Conservation (phyloP, 805 yeast species). For the Kuraishia floccosa region DNA sequence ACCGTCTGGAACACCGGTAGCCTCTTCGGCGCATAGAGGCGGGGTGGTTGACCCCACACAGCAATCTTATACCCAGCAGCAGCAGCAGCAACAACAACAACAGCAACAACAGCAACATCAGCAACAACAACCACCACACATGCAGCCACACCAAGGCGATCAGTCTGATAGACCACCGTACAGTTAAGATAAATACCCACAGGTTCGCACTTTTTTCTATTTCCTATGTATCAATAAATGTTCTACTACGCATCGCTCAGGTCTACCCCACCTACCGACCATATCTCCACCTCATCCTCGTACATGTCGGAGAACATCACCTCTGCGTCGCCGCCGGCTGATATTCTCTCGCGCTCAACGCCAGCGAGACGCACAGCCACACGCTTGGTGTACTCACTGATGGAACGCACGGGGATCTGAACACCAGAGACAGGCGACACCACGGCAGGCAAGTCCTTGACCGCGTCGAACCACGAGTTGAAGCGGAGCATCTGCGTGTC, state of each 20-base stretch:
- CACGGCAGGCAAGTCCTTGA: constrained; percentile 20
- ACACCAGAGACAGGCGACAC: constrained; percentile 33
- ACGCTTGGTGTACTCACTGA: constrained; percentile 82
- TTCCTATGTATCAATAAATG: too few relatives aligned
- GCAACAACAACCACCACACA: constrained; percentile 3
- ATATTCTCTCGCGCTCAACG: constrained; percentile 80
- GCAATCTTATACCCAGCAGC: not conserved
- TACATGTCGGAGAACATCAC: constrained; percentile 73
- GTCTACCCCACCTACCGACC: constrained; percentile 77
- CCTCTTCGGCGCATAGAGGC: too few relatives aligned
- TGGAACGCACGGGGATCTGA: constrained; percentile 51
- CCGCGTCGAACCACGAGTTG: constrained; percentile 47
- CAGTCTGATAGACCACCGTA: too few relatives aligned
- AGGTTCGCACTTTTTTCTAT: too few relatives aligned
- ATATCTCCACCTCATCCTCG: constrained; percentile 80
- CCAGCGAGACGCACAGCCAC: constrained; percentile 80
- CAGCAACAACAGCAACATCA: constrained; percentile 3
- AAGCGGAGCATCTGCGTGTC: constrained; percentile 45
- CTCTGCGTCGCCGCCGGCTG: constrained; percentile 85
- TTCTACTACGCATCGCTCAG: too few relatives aligned
- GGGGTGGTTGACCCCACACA: too few relatives aligned
- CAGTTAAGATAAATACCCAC: too few relatives aligned
- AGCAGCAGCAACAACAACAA: not conserved
- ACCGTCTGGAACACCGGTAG: too few relatives aligned
- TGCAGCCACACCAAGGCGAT: too few relatives aligned